Percentiles rank a stretch among this genome's conserved stretches.
Conservation (phyloP, 179 eudicot genomes). For the Patellifolia procumbens region DNA sequence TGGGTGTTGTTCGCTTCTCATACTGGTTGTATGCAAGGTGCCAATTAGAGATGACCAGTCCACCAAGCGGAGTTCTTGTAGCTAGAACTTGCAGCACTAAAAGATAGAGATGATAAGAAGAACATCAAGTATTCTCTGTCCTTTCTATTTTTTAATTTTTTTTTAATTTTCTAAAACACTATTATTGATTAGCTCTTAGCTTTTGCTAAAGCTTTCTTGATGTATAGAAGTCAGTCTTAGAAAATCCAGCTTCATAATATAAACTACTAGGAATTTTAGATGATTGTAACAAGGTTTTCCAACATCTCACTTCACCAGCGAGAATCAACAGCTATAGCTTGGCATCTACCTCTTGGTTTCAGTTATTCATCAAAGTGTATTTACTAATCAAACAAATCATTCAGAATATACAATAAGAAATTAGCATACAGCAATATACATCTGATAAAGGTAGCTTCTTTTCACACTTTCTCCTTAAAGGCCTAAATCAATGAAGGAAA, state of each 20-base stretch:
- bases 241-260: conserved; percentile 28
- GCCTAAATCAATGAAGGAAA: conserved; percentile 11
- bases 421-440: conserved; percentile 9
- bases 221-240: conserved; percentile 31
- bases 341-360: conserved; percentile 10
- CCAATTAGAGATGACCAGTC: conserved; percentile 75
- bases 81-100: conserved; percentile 62
- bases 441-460: conserved; percentile 18
- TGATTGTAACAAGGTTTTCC: conserved; percentile 10
- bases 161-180: conserved; percentile 9
- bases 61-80: conserved; percentile 65
- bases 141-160: not conserved
- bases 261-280: conserved; percentile 6
- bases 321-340: conserved; percentile 9
- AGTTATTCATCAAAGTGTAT: not conserved
- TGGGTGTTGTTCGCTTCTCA: conserved; percentile 51
- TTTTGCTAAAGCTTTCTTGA: conserved; percentile 20
- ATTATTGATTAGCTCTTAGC: conserved; percentile 14
- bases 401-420: not conserved
- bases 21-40: conserved; percentile 73
- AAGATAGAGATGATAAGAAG: conserved; percentile 39
- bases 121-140: conserved; percentile 5
- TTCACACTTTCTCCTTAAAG: conserved; percentile 14
- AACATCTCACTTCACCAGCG: conserved; percentile 11
- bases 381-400: not conserved